Conservation (phyloP, 441 rosid genomes). For the Erodium moschatum region DNA sequence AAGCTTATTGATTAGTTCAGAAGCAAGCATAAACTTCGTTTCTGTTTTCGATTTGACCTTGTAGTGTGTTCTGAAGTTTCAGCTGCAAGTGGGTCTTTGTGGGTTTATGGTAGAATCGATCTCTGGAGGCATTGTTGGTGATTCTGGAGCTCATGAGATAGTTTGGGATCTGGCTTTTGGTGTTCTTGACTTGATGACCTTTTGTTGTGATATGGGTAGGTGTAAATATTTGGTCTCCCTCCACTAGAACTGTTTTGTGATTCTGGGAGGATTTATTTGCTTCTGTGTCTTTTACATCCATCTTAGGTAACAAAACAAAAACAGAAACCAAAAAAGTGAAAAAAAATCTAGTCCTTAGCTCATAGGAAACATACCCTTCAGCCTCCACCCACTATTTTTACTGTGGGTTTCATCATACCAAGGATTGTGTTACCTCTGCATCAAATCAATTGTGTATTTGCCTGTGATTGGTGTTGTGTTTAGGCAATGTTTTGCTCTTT, state of each 20-base stretch:
- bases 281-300: not conserved
- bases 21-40: not conserved
- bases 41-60: not conserved
- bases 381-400: conserved; percentile 1
- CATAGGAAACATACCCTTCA: conserved; percentile 6
- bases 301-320: conserved; percentile 1
- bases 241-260: not conserved
- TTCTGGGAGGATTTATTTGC: conserved; percentile 1
- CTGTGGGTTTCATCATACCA: not conserved
- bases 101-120: not conserved
- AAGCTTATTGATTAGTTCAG: not conserved
- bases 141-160: not conserved
- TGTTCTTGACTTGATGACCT: not conserved
- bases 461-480: not conserved
- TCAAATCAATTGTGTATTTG: conserved; percentile 3
- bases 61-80: not conserved
- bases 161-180: conserved; percentile 5
- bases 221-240: not conserved
- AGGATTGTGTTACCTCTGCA: too few species aligned
- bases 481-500: not conserved
- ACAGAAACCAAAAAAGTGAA: not conserved
- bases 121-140: not conserved
- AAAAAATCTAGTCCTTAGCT: not conserved
- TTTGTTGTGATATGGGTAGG: not conserved
- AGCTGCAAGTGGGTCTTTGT: not conserved